Evolutionary conservation across 1,139 yeast genomes (phyloP), one percentile per base, ranked within the genome.

Genomic region (Dujonia santamariae): DNA sequence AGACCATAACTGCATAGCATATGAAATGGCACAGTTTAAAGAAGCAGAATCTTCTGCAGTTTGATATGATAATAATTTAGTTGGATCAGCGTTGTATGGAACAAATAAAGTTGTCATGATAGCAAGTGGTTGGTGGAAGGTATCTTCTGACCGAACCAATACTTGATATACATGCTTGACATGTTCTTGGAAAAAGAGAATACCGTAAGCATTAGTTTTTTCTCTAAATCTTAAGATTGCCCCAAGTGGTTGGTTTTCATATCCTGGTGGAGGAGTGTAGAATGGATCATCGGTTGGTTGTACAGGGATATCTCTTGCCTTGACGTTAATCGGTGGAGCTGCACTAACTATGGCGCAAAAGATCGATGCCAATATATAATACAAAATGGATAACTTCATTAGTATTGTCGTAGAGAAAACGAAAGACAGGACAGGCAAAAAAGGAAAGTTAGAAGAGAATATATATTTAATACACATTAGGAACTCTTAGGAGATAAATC

Each of bases 241-340:
- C 7, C 68, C 68, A 1, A 46, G 42, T 13, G 44, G 38, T 7
- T 43, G 40, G 20, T 41, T 28, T 37, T 61, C 63, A 34, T 35
- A 59, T 0, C 56, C 56, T 4, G 35, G 37, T 2, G 63, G 59
- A 1, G 63, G 49, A 6, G 28, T 22, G 34, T 62, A 61, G 40
- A 61, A 62, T 1, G 50, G 46, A 43, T 62, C 67, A n/a, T 51
- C 42, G 3, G 45, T 30, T 9, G 60, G 59, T 14, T 9, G 13
- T 7, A 18, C 8, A 6, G 23, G 22, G 12, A 17, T 6, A 6
- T 16, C 30, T 12, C 30, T 28, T 21, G 30, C 30, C 6, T 16
- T 6, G 21, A 26, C 16, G 16, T 28, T 16, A 12, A 14, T 5
- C 4, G 23, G 8, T 5, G 30, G 30, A 15, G 30, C 30, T 8